Percentiles rank a stretch among this genome's conserved stretches.
phyloP scores from a whole-genome alignment of 306 rosid genomes.

The Medicago arabica region DNA sequence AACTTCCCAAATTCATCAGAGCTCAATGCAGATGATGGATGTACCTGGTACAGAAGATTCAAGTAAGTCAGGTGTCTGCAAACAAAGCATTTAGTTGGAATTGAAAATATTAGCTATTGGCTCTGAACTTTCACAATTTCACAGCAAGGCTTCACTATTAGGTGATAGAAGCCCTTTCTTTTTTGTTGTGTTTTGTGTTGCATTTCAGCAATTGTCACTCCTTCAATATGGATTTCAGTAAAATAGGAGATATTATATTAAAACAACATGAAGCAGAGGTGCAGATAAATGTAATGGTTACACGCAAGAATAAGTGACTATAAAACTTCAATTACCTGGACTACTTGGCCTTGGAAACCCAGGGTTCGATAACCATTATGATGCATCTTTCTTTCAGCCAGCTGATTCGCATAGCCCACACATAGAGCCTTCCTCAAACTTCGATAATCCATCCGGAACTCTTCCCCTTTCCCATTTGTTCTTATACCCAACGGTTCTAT shows the following conservation, averaged over 20 bases:
- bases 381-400: conserved; percentile 93
- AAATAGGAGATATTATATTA: conserved; percentile 23
- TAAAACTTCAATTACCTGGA: conserved; percentile 72
- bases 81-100: conserved; percentile 31
- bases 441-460: conserved; percentile 56
- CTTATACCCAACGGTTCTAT: conserved; percentile 72
- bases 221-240: conserved; percentile 26
- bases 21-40: conserved; percentile 74
- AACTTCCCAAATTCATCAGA: conserved; percentile 81
- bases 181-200: neutral
- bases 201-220: conserved; percentile 16
- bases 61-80: conserved; percentile 32
- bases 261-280: conserved; percentile 15
- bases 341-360: conserved; percentile 86
- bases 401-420: conserved; percentile 92
- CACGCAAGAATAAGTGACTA: conserved; percentile 21
- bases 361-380: conserved; percentile 97
- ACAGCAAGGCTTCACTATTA: conserved; percentile 10
- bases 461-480: conserved; percentile 56
- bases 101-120: conserved; percentile 12
- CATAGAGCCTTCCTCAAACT: conserved; percentile 90
- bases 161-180: conserved; percentile 15
- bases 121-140: conserved; percentile 39
- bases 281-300: conserved; percentile 26
- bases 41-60: conserved; percentile 64